Percentiles rank a stretch among this genome's conserved stretches.
Conservation (phyloP, 352 stramenopile species). For the Globisporangium ultimum region DNA sequence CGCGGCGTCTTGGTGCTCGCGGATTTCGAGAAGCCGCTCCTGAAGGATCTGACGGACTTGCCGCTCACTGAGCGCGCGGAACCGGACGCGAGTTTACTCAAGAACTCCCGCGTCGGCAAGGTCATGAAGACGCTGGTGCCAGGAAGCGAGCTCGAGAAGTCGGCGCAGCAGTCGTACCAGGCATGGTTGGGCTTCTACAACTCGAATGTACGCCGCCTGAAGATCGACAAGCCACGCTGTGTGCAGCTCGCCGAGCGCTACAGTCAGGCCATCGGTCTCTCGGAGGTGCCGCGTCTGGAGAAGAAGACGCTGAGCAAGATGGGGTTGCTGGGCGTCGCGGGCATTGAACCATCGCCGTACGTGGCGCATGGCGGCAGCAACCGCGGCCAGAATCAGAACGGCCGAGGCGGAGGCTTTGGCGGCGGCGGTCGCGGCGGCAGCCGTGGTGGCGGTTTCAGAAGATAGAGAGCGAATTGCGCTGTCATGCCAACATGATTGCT, state of each 20-base stretch:
- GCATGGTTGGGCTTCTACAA: slow-evolving; percentile 96
- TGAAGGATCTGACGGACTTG: slow-evolving; percentile 69
- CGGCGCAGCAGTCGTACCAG: slow-evolving; percentile 88
- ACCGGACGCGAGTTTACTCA: slow-evolving; percentile 1
- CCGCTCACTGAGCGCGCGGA: slow-evolving; percentile 33
- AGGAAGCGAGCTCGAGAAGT: slow-evolving; percentile 66
- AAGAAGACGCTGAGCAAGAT: slow-evolving; percentile 84
- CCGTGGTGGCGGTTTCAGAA: slow-evolving; percentile 7
- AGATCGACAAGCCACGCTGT: slow-evolving; percentile 40
- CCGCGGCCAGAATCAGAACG: slow-evolving; percentile 6
- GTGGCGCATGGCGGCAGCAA: slow-evolving; percentile 23
- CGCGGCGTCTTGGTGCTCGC: slow-evolving; percentile 79
- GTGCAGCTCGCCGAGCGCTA: slow-evolving; percentile 77
- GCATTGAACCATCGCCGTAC: slow-evolving; percentile 52
- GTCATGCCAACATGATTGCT: not conserved
- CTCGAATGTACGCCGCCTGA: slow-evolving; percentile 33
- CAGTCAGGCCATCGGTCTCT: slow-evolving; percentile 48
- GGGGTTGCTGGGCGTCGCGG: slow-evolving; percentile 79
- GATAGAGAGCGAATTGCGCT: not conserved
- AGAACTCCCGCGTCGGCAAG: slow-evolving; percentile 13
- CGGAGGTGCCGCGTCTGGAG: slow-evolving; percentile 75
- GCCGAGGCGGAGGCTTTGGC: slow-evolving; percentile 7
- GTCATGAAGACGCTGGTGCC: slow-evolving; percentile 39
- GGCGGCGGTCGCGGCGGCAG: slow-evolving; percentile 11
- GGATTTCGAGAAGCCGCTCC: slow-evolving; percentile 78